Percentiles rank a stretch among this genome's conserved stretches.
Evolutionary conservation across 1,284 basidiomycete genomes (phyloP).

Genomic region (Marasmius sp.): DNA sequence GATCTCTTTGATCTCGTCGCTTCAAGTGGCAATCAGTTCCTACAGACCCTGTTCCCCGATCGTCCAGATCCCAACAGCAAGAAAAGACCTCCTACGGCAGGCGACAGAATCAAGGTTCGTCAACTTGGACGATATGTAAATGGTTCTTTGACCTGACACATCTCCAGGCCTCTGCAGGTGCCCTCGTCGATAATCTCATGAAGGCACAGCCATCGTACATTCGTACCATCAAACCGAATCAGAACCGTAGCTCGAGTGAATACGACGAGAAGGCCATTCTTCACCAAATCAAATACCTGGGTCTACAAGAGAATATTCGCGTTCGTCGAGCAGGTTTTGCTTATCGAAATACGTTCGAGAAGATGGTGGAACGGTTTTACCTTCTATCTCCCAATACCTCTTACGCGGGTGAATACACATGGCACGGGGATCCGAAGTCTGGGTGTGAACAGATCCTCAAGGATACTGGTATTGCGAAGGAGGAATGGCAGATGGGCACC

Average conservation of each 20-base stretch:
- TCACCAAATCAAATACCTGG: constrained; percentile 99
- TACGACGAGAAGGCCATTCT: constrained; percentile 94
- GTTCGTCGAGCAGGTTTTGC: constrained; percentile 97
- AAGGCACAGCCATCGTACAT: constrained; percentile 97
- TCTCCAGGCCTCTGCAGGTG: constrained; percentile 79
- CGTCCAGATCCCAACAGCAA: constrained; percentile 95
- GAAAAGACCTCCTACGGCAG: constrained; percentile 96
- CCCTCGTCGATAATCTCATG: constrained; percentile 95
- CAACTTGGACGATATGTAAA: neutral
- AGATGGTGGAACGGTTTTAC: constrained; percentile 99
- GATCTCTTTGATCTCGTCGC: constrained; percentile 92
- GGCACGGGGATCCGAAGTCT: constrained; percentile 88
- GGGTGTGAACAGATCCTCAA: constrained; percentile 93
- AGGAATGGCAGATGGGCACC: constrained; percentile 99
- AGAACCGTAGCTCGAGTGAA: constrained; percentile 91
- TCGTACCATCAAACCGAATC: constrained; percentile 98
- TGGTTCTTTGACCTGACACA: constrained; percentile 7
- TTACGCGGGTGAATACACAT: constrained; percentile 98
- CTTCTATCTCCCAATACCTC: constrained; percentile 93
- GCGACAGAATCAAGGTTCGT: constrained; percentile 93
- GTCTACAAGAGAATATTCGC: constrained; percentile 97
- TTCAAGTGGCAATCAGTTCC: constrained; percentile 77
- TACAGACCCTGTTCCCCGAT: constrained; percentile 92
- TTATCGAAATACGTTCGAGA: constrained; percentile 96
- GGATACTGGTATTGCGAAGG: constrained; percentile 93